Base-by-base conservation (phyloP, 2,329 filamentous ascomycete species). In the Lithohypha guttulata region DNA sequence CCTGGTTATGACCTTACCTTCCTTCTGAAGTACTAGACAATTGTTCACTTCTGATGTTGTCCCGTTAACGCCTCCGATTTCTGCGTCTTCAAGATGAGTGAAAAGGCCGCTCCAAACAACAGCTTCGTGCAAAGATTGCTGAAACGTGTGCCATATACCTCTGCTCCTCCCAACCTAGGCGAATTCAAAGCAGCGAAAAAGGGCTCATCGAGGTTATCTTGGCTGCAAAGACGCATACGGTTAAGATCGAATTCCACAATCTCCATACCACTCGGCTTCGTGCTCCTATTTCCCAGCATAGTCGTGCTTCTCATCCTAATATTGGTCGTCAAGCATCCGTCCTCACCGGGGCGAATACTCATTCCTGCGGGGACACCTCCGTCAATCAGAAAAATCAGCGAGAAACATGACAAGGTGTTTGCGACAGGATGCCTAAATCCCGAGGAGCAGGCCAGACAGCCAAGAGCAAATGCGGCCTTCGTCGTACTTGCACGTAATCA, bases 371-470 rank as follows among this genome's bases (percentile, higher is more conserved):
- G 87, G 31, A 78, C 84, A 41, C 86, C 89, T 49, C 89, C 89
- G 27, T 77, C 82, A 34, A 93, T 95, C 63, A 94, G 87, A 52
- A 89, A 86, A 76, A 98, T 98, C 54, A 94, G 82, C 64, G 91
- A 96, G 64, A 84, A 93, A 55, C 77, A 96, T 63, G 91, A 98
- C 65, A 94, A 93, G 63, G 86, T 95, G 36, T 98, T 98, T 55
- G 82, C 86, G 35, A 83, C 79, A 25, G 91, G 91, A 49, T 98
- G 91, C 59, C 73, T 84, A 54, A 79, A 87, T 51, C 70, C 70
- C 7, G 59, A 68, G 34, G 79, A 82, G 34, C 81, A 93, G 54
- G 82, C 79, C 22, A 77, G 75, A 50, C 71, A 78, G 45, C 84
- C 85, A 28, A 77, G 86, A 56, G 91, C 84, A 51, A 98, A 96